Percentiles rank a stretch among this genome's conserved stretches.
phyloP scores from a whole-genome alignment of 495 filamentous ascomycete species.

The Pyronema domesticum region DNA sequence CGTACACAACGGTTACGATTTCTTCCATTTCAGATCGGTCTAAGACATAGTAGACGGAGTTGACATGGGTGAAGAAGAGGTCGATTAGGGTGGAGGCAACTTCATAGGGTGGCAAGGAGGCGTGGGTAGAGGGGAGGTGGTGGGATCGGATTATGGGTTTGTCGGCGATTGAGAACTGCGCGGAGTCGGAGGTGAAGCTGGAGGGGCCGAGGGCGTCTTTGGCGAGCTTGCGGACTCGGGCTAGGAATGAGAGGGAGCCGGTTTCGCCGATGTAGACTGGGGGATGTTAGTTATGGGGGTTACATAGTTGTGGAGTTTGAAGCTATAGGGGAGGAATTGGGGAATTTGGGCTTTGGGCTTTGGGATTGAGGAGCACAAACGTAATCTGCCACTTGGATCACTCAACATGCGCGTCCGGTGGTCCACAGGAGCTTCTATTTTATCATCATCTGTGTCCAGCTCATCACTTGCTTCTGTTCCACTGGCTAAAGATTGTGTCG shows the following conservation, averaged over 20 bases:
- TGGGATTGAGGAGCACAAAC: neutral
- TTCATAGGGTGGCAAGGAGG: neutral
- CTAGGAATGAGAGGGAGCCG: conserved; percentile 3
- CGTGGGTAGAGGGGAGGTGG: neutral
- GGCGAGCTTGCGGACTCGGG: conserved; percentile 1
- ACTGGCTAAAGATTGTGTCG: neutral
- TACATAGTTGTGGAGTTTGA: neutral
- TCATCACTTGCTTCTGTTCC: neutral
- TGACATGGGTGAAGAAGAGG: conserved; percentile 2
- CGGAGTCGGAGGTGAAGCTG: neutral
- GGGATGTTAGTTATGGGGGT: neutral
- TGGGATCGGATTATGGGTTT: neutral
- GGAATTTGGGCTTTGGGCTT: neutral
- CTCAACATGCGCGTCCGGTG: neutral
- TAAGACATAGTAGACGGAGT: conserved; percentile 3
- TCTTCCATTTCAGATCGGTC: neutral
- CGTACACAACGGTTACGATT: neutral
- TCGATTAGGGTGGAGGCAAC: neutral
- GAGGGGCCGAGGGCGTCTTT: conserved; percentile 1
- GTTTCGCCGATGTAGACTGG: conserved; percentile 7
- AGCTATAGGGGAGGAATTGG: neutral
- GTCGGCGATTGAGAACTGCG: conserved; percentile 1
- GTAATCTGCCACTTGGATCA: conserved; percentile 2
- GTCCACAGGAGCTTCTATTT: conserved; percentile 1
- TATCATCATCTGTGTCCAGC: neutral